Percentiles rank a stretch among this genome's conserved stretches.
These are phyloP conservation scores for Cytospora piceae DNA, from an alignment of 2,329 filamentous ascomycete species.

Conservation along the genomic window DNA sequence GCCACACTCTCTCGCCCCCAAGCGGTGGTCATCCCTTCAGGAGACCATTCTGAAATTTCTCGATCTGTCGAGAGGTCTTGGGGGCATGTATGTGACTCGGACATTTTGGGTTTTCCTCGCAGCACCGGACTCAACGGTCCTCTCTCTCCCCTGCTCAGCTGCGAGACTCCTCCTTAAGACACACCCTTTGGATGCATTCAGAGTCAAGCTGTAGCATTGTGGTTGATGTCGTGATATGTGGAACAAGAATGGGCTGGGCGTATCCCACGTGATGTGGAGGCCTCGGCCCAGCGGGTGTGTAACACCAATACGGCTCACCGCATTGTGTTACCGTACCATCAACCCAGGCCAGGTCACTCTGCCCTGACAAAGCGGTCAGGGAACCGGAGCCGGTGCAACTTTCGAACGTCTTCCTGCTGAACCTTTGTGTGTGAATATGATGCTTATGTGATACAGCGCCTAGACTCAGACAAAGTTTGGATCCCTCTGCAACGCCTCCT, in stretches of 20 bases:
- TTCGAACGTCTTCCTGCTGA: neutral
- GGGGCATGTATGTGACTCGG: neutral
- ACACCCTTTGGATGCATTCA: neutral
- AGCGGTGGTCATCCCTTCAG: neutral
- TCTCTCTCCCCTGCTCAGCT: neutral
- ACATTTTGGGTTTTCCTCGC: neutral
- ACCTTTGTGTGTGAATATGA: neutral
- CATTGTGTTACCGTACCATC: constrained; percentile 9
- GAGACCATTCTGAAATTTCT: neutral
- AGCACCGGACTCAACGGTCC: neutral
- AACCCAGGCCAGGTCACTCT: constrained; percentile 3
- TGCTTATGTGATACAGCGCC: neutral
- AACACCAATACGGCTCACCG: constrained; percentile 6
- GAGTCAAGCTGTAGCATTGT: constrained; percentile 1
- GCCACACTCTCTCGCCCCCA: neutral
- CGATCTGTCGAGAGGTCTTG: neutral
- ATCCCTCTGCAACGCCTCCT: constrained; percentile 32
- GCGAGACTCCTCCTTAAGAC: neutral
- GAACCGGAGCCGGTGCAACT: neutral
- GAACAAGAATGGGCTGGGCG: constrained; percentile 17
- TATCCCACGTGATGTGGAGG: neutral
- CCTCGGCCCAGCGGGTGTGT: neutral
- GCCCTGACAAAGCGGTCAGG: neutral
- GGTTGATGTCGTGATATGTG: constrained; percentile 22
- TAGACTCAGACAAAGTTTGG: constrained; percentile 21